phyloP scores from a whole-genome alignment of 1,284 basidiomycete genomes.

The Dichomitus squalens region DNA sequence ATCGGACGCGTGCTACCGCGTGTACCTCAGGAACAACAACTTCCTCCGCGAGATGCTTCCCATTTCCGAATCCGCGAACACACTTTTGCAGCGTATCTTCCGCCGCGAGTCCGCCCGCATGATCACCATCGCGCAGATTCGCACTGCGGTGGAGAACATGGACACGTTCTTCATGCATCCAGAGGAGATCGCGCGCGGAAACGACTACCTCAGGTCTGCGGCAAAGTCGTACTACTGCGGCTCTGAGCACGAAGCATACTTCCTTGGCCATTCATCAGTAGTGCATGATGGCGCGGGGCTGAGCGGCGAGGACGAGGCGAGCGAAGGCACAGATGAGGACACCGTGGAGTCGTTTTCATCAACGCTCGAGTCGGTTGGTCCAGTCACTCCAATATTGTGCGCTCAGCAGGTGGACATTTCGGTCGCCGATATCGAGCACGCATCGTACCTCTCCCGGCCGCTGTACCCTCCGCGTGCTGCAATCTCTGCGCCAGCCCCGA shows the following conservation, averaged over 20 bases:
- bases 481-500: background rate
- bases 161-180: constrained; percentile 33
- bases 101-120: constrained; percentile 50
- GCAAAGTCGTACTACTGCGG: constrained; percentile 24
- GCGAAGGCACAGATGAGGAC: background rate
- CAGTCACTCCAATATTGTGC: constrained; percentile 16
- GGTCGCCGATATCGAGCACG: constrained; percentile 1
- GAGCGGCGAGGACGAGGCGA: background rate
- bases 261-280: background rate
- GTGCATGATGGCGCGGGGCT: background rate
- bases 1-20: constrained; percentile 72
- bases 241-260: constrained; percentile 6
- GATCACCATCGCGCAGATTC: constrained; percentile 61
- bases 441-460: background rate
- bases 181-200: constrained; percentile 18
- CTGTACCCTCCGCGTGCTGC: background rate
- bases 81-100: constrained; percentile 65
- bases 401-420: constrained; percentile 7
- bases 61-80: constrained; percentile 64
- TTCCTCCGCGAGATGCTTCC: constrained; percentile 75
- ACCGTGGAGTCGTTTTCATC: constrained; percentile 4
- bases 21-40: constrained; percentile 49
- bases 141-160: constrained; percentile 30
- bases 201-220: constrained; percentile 19
- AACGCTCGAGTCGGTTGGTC: constrained; percentile 10